Evolutionary conservation across 2,329 filamentous ascomycete species (phyloP), one percentile per base, ranked within the genome.

Genomic region (Chrysoporthe puriensis): DNA sequence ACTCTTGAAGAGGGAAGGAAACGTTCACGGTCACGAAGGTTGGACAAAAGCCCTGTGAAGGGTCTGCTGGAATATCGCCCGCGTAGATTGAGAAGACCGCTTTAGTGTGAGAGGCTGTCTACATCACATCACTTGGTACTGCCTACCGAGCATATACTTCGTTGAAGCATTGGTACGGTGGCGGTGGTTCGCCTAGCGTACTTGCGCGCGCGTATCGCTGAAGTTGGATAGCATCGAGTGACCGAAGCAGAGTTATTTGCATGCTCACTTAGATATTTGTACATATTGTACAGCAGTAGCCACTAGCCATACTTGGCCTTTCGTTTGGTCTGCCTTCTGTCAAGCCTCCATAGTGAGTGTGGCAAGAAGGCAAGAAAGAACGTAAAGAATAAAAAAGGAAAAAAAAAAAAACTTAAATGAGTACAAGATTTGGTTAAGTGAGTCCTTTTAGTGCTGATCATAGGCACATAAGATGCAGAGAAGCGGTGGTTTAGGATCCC

Each of bases 1-100:
- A 63, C 21, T 42, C 44, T 44, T 69, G 40, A 67, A 48, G 50
- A 34, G 16, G 26, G 44, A 18, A 46, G 44, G 44, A 18, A 18
- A 3, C 16, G 14, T 14, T 18, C 44, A 26, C 26, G 26, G 26
- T 26, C 26, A 26, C 26, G 26, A 26, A 26, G 26, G 26, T 26
- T 26, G 26, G 26, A 26, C 26, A 26, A 26, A 26, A 26, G 26
- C 26, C 26, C 26, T 26, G 13, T 14, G 6, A 46, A 6, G 44
- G 14, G 44, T 13, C 13, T 4, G 50, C 18, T 13, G 21, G 50
- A 46, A 13, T 46, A 14, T 46, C 14, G 44, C 44, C 4, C 18
- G 44, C 44, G 14, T n/a, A 13, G 44, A 14, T 46, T 13, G 11
- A 18, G 18, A 46, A 46, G 44, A 6, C 13, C 44, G 13, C 26